Percentiles rank a stretch among this genome's conserved stretches.
Conservation (phyloP, 2,329 filamentous ascomycete genomes). For the Verticillium nubilum region DNA sequence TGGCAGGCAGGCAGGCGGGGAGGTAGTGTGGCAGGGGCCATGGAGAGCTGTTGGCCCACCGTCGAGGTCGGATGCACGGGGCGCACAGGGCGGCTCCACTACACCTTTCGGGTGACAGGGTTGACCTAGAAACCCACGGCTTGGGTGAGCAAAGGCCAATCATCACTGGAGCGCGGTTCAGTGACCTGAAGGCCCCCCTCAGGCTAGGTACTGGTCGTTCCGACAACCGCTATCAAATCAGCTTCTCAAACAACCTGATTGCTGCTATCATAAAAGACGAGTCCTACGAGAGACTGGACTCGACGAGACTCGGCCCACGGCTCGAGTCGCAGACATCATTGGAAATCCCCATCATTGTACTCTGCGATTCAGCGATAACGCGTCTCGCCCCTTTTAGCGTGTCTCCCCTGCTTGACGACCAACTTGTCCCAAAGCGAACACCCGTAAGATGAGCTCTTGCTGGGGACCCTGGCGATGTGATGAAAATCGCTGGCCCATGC, state of each 20-base stretch:
- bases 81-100: background rate
- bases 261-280: background rate
- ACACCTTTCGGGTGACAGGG: background rate
- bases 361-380: background rate
- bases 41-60: background rate
- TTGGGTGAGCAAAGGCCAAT: background rate
- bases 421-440: background rate
- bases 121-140: too few species aligned
- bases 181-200: background rate
- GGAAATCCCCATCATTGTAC: too few species aligned
- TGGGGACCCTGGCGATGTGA: background rate
- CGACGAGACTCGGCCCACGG: background rate
- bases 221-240: background rate
- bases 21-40: background rate
- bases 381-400: background rate
- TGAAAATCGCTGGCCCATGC: background rate
- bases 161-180: background rate
- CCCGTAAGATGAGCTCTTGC: background rate
- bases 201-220: background rate
- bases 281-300: too few species aligned
- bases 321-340: background rate
- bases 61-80: background rate
- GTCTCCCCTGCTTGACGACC: background rate
- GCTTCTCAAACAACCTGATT: background rate
- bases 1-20: background rate